These are phyloP conservation scores for Zoysia pacifica DNA, from an alignment of 176 grass and related monocot genomes.

Conservation along the genomic window DNA sequence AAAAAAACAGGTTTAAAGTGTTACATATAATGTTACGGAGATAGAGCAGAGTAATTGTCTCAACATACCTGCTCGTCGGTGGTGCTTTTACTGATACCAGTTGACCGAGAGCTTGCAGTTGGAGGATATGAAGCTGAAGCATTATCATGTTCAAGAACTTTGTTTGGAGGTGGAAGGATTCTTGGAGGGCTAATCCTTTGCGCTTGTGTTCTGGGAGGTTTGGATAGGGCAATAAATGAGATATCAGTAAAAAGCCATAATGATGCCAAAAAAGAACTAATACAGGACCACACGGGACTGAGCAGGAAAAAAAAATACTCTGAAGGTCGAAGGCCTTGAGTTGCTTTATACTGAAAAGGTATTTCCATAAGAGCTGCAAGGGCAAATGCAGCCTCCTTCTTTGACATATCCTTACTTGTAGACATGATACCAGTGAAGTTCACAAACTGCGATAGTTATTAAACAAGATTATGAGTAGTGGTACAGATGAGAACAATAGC, in stretches of 20 bases:
- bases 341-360: slow-evolving; percentile 87
- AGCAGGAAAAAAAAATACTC: slow-evolving; percentile 50
- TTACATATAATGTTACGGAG: not conserved
- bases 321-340: slow-evolving; percentile 58
- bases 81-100: slow-evolving; percentile 27
- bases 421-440: slow-evolving; percentile 96
- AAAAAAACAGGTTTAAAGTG: slow-evolving; percentile 22
- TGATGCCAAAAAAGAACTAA: slow-evolving; percentile 11
- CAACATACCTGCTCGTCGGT: slow-evolving; percentile 59
- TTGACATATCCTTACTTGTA: slow-evolving; percentile 63
- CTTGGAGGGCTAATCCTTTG: slow-evolving; percentile 42
- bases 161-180: slow-evolving; percentile 78
- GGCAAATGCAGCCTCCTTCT: slow-evolving; percentile 89
- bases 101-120: slow-evolving; percentile 32
- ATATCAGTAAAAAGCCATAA: slow-evolving; percentile 2
- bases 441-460: slow-evolving; percentile 69
- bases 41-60: not conserved
- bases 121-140: slow-evolving; percentile 43
- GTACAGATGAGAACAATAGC: not conserved
- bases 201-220: slow-evolving; percentile 45
- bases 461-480: slow-evolving; percentile 4
- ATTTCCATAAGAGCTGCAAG: slow-evolving; percentile 98
- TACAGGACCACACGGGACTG: slow-evolving; percentile 14
- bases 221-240: not conserved
- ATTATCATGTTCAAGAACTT: slow-evolving; percentile 66